Evolutionary conservation across 208 protist genomes (phyloP).

Genomic region (Plasmodiophora brassicae): DNA sequence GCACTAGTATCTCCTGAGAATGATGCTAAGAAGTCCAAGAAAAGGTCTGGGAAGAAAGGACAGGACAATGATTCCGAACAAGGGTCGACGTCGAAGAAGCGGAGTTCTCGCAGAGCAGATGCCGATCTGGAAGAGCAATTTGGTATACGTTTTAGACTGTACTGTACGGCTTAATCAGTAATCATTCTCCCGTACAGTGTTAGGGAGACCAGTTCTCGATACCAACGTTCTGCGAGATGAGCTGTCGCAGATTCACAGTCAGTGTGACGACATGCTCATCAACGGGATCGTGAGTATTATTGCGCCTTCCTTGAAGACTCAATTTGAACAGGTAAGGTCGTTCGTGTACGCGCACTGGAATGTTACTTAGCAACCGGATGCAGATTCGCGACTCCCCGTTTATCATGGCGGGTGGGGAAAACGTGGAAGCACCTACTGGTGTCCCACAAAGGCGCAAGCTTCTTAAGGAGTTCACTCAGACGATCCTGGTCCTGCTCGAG

Average conservation of each 20-base stretch:
- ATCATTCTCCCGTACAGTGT: not conserved
- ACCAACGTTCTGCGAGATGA: not conserved
- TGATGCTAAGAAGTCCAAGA: too few relatives aligned
- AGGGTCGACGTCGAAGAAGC: too few relatives aligned
- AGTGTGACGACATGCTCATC: not conserved
- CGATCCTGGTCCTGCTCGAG: not conserved
- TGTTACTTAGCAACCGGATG: not conserved
- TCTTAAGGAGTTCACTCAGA: not conserved
- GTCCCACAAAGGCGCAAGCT: not conserved
- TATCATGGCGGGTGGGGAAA: not conserved
- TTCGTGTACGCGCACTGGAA: not conserved
- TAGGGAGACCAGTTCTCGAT: not conserved
- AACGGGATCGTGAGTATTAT: not conserved
- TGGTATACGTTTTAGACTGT: too few relatives aligned
- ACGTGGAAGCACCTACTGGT: not conserved
- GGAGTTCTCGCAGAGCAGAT: too few relatives aligned
- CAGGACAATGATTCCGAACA: too few relatives aligned
- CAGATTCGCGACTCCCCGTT: conserved; percentile 11
- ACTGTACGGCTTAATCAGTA: too few relatives aligned
- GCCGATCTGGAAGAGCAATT: too few relatives aligned
- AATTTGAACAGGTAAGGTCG: not conserved
- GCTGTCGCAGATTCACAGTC: not conserved
- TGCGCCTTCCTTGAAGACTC: not conserved
- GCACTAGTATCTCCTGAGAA: too few relatives aligned
- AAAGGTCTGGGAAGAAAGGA: too few relatives aligned